These are phyloP conservation scores for Aspergillus carlsbadensis DNA, from an alignment of 495 filamentous ascomycete genomes.

Conservation along the genomic window DNA sequence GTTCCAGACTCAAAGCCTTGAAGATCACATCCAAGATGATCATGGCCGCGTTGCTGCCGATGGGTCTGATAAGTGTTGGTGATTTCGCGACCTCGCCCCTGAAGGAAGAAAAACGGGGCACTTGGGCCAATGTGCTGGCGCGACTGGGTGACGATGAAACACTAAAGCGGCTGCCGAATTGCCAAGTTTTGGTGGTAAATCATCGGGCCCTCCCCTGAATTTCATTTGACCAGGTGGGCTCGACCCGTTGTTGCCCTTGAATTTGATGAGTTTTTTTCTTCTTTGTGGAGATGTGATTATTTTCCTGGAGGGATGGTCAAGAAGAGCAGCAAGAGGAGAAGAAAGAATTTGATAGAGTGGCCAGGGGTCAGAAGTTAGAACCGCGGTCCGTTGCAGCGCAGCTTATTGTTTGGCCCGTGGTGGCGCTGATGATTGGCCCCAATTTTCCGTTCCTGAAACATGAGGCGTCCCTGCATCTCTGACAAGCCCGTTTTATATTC, in stretches of 20 bases:
- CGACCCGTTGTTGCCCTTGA: not conserved
- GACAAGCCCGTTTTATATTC: conserved; percentile 1
- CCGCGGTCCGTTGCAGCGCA: no score
- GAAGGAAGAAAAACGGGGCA: not conserved
- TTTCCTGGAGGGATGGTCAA: no score
- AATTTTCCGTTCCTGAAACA: conserved; percentile 8
- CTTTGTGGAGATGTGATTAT: no score
- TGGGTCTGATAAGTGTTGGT: not conserved
- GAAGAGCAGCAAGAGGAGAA: not conserved
- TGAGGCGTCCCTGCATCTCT: conserved; percentile 1
- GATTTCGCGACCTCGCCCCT: not conserved
- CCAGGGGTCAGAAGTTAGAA: not conserved
- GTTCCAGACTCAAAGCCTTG: not conserved
- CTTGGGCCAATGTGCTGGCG: not conserved
- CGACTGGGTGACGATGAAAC: conserved; percentile 20
- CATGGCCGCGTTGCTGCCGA: not conserved
- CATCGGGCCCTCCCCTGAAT: conserved; percentile 8
- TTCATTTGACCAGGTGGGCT: not conserved
- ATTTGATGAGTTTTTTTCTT: not conserved
- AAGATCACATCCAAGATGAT: not conserved
- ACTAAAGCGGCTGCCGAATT: conserved; percentile 20
- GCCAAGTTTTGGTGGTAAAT: conserved; percentile 29
- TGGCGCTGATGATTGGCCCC: conserved; percentile 1
- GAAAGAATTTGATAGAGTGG: not conserved
- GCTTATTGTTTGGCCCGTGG: not conserved